Evolutionary conservation across 2,329 filamentous ascomycete species (phyloP).

Genomic region (Leptoxyphium fumago): DNA sequence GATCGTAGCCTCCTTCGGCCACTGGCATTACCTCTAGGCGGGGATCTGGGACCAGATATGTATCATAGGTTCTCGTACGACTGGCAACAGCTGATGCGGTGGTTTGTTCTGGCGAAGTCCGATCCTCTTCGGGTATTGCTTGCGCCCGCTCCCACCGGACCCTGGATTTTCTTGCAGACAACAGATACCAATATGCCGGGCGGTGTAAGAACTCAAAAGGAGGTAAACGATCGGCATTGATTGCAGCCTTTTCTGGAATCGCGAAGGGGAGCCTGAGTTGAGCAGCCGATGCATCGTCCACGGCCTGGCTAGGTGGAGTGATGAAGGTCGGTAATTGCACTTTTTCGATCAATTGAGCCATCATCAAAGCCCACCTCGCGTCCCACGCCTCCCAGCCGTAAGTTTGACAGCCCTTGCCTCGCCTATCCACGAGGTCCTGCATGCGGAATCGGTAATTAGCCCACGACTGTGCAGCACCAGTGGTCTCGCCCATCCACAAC

Average conservation of each 20-base stretch:
- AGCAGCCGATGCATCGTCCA: slow-evolving; percentile 7
- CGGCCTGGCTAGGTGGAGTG: background rate
- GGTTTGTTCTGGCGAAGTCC: slow-evolving; percentile 38
- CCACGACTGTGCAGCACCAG: slow-evolving; percentile 68
- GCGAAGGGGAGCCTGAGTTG: slow-evolving; percentile 23
- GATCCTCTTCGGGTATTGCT: slow-evolving; percentile 45
- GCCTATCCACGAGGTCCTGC: slow-evolving; percentile 62
- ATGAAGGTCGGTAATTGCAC: background rate
- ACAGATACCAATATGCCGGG: slow-evolving; percentile 45
- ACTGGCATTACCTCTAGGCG: slow-evolving; percentile 37
- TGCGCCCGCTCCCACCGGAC: slow-evolving; percentile 36
- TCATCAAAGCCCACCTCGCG: slow-evolving; percentile 51
- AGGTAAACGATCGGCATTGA: slow-evolving; percentile 33
- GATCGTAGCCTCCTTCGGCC: slow-evolving; percentile 32
- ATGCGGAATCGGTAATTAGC: slow-evolving; percentile 59
- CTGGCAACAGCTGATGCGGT: slow-evolving; percentile 40
- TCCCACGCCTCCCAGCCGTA: slow-evolving; percentile 96
- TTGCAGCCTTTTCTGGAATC: slow-evolving; percentile 36
- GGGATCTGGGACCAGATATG: slow-evolving; percentile 44
- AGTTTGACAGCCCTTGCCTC: slow-evolving; percentile 70
- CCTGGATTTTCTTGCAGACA: slow-evolving; percentile 38
- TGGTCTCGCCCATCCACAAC: slow-evolving; percentile 66
- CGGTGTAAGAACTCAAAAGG: slow-evolving; percentile 48
- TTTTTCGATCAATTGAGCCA: slow-evolving; percentile 40
- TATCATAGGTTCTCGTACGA: slow-evolving; percentile 41